Percentiles rank a stretch among this genome's conserved stretches.
Conservation (phyloP, 2,329 filamentous ascomycete genomes). For the Apiospora saccharicola region DNA sequence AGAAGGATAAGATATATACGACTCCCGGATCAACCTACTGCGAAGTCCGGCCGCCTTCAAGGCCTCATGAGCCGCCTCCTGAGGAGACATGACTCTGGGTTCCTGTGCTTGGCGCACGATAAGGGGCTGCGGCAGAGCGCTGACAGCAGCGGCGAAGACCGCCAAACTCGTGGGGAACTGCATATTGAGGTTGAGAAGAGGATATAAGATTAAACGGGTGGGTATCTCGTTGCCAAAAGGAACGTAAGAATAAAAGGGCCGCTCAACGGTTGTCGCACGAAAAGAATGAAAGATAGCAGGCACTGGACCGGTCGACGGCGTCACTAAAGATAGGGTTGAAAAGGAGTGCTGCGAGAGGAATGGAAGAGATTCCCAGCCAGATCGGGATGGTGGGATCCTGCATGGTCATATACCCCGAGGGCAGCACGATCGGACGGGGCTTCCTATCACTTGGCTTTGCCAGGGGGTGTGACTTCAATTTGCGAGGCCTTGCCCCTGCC, state of each 20-base stretch:
- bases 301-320: constrained; percentile 27
- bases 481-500: constrained; percentile 10
- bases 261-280: constrained; percentile 24
- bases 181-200: constrained; percentile 20
- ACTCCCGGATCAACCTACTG: background rate
- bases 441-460: background rate
- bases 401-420: background rate
- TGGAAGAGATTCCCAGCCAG: background rate
- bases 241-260: constrained; percentile 15
- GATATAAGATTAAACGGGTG: background rate
- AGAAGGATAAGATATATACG: no score
- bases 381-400: background rate
- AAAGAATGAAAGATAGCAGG: constrained; percentile 23
- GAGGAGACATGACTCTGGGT: constrained; percentile 12
- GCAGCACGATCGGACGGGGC: background rate
- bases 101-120: constrained; percentile 11
- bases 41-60: constrained; percentile 11
- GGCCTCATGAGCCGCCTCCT: constrained; percentile 26
- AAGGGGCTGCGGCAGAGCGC: constrained; percentile 26
- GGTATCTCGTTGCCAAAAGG: constrained; percentile 20
- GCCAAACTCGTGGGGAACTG: constrained; percentile 22
- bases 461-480: background rate
- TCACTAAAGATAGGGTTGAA: constrained; percentile 17
- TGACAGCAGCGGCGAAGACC: constrained; percentile 24
- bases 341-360: constrained; percentile 21